Evolutionary conservation across 2,329 filamentous ascomycete species (phyloP), one percentile per base, ranked within the genome.

Genomic region (Neoarthrinium moseri): DNA sequence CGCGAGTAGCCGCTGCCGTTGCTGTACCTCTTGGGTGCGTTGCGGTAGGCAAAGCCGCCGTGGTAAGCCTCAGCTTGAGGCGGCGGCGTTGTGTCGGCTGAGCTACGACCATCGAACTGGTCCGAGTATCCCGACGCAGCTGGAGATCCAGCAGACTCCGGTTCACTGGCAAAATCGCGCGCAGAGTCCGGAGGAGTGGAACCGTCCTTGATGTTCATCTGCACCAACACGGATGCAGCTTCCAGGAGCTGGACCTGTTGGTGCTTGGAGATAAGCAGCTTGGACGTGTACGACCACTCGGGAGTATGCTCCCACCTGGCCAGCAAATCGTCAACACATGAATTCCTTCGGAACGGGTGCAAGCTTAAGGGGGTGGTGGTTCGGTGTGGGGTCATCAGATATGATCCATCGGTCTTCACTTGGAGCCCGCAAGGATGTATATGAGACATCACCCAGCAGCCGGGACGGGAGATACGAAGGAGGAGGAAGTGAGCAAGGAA

Each of bases 291-390:
- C 43, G 91, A 89, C 94, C 94, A 99, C 74, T 96, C 90, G 56
- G 94, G 92, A 67, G 95, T 95, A 72, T 99, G 94, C 75, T 99
- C 94, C 94, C 94, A 99, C 80, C 92, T 99, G 82, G 64, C 68
- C 63, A 63, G 69, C 56, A 61, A 62, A 56, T 55, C 60, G 59
- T 64, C 61, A 62, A 62, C 59, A 61, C 51, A 62, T 17, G 24
- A 51, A 51, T 59, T 60, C 62, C 59, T 51, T 53, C 49, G 56
- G 45, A 61, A 52, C 52, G 48, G 57, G 45, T 55, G 45, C 38
- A 23, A 17, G 21, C 6, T 18, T 34, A 21, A 15, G 15, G 29
- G 29, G 18, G 27, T 18, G 8, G 17, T 10, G 43, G 34, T 7
- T 21, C 11, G 32, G 43, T 29, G 32, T 7, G 26, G 35, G 35